A percentile compares a stretch with the other conserved stretches of the same genome.
phyloP scores from a whole-genome alignment of 2,329 filamentous ascomycete species.

The Ustilaginoidea virens region DNA sequence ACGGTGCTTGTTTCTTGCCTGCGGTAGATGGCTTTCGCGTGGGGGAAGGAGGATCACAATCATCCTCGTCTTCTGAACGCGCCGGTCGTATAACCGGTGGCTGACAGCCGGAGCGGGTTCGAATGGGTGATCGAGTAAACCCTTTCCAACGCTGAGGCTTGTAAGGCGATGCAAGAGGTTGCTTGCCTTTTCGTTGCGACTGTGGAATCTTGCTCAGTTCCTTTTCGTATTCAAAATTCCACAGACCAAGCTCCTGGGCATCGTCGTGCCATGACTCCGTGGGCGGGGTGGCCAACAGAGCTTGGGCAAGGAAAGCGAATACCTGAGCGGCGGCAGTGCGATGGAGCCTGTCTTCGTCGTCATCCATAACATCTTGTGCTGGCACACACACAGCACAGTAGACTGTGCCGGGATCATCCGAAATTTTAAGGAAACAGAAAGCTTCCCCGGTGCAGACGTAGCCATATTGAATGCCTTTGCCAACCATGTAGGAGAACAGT shows the following conservation, averaged over 20 bases:
- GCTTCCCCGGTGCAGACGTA: constrained; percentile 19
- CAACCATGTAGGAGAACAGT: constrained; percentile 24
- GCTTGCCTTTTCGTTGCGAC: constrained; percentile 8
- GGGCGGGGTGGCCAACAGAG: constrained; percentile 14
- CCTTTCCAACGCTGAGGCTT: constrained; percentile 15
- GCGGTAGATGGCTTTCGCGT: not conserved
- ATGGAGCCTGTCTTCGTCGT: constrained; percentile 18
- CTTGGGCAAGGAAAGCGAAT: constrained; percentile 21
- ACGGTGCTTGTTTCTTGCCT: not conserved
- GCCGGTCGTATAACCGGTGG: no score
- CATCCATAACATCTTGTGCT: constrained; percentile 16
- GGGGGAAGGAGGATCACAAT: constrained; percentile 1
- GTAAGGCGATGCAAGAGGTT: constrained; percentile 9
- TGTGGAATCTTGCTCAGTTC: constrained; percentile 12
- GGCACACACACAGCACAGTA: constrained; percentile 19
- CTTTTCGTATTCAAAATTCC: constrained; percentile 18
- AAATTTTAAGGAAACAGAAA: constrained; percentile 20
- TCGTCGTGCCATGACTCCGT: constrained; percentile 15
- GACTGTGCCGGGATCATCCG: constrained; percentile 15
- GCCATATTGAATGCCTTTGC: constrained; percentile 18
- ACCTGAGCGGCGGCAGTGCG: constrained; percentile 21
- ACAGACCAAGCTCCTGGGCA: constrained; percentile 14
- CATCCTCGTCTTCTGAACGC: constrained; percentile 3
- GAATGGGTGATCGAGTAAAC: constrained; percentile 16
- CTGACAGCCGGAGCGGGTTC: no score